A percentile compares a stretch with the other conserved stretches of the same genome.
Evolutionary conservation across 495 filamentous ascomycete species (phyloP).

Genomic region (Aspergillus mulundensis): DNA sequence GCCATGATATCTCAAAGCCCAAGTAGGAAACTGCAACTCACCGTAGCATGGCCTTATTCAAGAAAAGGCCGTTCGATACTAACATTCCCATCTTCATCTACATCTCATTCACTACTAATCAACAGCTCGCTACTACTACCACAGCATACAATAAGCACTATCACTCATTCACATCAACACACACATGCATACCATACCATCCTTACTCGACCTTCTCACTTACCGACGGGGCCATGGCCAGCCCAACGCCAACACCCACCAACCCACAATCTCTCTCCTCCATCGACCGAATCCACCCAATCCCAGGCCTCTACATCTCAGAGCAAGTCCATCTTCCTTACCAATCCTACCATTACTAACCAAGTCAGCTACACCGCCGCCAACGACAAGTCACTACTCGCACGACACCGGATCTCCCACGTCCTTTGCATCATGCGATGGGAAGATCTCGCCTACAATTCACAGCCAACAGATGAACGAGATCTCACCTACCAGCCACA

Average conservation of each 20-base stretch:
- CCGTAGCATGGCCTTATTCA: background rate
- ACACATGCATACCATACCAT: too few relatives aligned
- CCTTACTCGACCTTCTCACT: too few relatives aligned
- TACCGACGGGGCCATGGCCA: too few relatives aligned
- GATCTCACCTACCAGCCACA: too few relatives aligned
- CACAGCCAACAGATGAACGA: too few relatives aligned
- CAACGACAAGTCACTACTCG: background rate
- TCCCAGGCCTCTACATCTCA: constrained; percentile 8
- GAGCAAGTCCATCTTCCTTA: background rate
- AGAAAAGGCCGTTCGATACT: background rate
- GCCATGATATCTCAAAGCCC: too few relatives aligned
- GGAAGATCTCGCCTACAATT: background rate
- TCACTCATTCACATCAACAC: too few relatives aligned
- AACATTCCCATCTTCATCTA: too few relatives aligned
- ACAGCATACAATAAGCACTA: too few relatives aligned
- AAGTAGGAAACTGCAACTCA: background rate
- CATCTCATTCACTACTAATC: background rate
- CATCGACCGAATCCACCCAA: background rate
- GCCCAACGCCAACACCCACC: too few relatives aligned
- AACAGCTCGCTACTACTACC: too few relatives aligned
- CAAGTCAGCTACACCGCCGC: background rate
- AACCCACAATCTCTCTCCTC: too few relatives aligned
- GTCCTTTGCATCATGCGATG: constrained; percentile 4
- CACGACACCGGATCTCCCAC: background rate
- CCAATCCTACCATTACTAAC: background rate